Base-by-base conservation (phyloP, 345 rosid genomes). In the Rhizophora apiculata region DNA sequence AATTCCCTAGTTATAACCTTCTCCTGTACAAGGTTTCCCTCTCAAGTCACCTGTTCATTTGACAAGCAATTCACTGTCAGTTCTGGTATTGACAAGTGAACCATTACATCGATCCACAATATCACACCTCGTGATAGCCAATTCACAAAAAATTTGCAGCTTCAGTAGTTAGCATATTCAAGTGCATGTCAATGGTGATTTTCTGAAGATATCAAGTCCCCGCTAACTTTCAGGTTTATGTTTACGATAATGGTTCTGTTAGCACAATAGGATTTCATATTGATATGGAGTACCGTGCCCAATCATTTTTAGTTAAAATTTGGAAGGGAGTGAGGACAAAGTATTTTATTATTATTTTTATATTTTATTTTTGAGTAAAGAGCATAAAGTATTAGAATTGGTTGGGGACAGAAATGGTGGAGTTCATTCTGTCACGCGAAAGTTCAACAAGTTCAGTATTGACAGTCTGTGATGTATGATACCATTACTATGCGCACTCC, bases 391-490 rank as follows among this genome's bases (percentile, higher is more conserved):
- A 55, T 53, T 74, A 37, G 60, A 72, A 67, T 22, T 34, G 46
- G 15, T 58, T 43, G 77, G 81, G 62, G 72, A 73, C 82, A 79
- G 43, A 62, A 63, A 37, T 65, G 66, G 74, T 79, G 82, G 79
- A 70, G 64, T 63, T 73, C 56, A 54, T 72, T 34, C 30, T 22
- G 68, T 49, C 73, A 60, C 61, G 73, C 73, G 76, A 49, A 34
- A 34, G 37, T 34, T 34, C 37, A 34, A 6, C 36, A 1, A 34
- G 8, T 6, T 34, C 36, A 34, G 8, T 8, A 34, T 34, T 34
- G 36, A 34, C 36, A 34, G 36, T 6, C 8, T 34, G 31, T 3
- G 31, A 32, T 32, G 36, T 32, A 32, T 34, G 37, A 34, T 34
- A 8, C 9, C 8, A 34, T 7, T 34, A 34, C 34, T 31, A 31